These are phyloP conservation scores for Agroathelia rolfsii DNA, from an alignment of 1,284 basidiomycete species.

Conservation along the genomic window DNA sequence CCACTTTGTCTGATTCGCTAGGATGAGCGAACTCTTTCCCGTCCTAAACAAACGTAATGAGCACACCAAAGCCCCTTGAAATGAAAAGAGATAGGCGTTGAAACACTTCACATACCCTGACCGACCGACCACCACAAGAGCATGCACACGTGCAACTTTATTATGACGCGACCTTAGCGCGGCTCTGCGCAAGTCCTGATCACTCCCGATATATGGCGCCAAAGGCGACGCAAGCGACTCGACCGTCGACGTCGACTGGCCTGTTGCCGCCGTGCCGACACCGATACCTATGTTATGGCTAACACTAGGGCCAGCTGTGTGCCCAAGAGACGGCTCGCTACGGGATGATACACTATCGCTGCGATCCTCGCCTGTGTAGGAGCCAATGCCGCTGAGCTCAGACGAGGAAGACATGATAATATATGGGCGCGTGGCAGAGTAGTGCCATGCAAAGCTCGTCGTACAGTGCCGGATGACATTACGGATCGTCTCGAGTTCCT, in stretches of 20 bases:
- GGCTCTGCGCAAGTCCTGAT: constrained; percentile 32
- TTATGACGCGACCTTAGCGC: constrained; percentile 30
- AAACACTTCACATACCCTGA: constrained; percentile 49
- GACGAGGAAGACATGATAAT: constrained; percentile 26
- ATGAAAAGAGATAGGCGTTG: constrained; percentile 1
- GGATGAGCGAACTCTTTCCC: constrained; percentile 62
- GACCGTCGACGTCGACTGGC: constrained; percentile 3
- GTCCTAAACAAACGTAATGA: constrained; percentile 27
- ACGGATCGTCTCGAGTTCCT: constrained; percentile 54
- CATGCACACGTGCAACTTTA: constrained; percentile 40
- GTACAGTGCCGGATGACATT: constrained; percentile 57
- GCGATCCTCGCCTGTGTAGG: constrained; percentile 26
- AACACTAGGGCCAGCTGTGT: constrained; percentile 13
- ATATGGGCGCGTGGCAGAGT: constrained; percentile 32
- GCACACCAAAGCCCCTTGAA: not conserved
- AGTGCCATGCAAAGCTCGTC: constrained; percentile 48
- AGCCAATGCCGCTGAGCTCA: constrained; percentile 18
- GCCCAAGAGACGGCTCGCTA: constrained; percentile 24
- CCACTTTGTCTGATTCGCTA: constrained; percentile 63
- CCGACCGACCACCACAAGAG: constrained; percentile 51
- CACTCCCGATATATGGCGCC: constrained; percentile 20
- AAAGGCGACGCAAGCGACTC: constrained; percentile 4
- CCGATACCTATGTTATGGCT: constrained; percentile 11
- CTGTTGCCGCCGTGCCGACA: constrained; percentile 1
- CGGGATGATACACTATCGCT: constrained; percentile 36